Evolutionary conservation across 2,329 filamentous ascomycete species (phyloP).

Genomic region (Colletotrichum sp.): DNA sequence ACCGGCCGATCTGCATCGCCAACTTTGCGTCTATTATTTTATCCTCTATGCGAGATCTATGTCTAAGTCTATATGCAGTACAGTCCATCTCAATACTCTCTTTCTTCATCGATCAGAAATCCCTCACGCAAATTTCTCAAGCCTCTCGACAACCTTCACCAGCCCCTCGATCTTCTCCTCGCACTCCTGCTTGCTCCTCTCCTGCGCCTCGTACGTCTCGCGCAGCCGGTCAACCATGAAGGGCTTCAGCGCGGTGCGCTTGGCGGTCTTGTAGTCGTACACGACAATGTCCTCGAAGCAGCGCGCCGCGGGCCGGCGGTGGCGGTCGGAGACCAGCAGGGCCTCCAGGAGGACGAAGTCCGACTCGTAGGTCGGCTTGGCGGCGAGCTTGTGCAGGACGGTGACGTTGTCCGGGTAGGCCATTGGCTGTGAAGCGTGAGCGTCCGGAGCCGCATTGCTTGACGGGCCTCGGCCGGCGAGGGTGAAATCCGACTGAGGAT

Average conservation of each 20-base stretch:
- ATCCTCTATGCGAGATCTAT: constrained; percentile 4
- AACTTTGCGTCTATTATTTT: neutral
- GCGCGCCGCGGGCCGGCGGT: constrained; percentile 74
- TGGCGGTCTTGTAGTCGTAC: constrained; percentile 63
- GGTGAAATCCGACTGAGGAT: neutral
- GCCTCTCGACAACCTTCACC: constrained; percentile 2
- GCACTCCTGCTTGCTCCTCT: constrained; percentile 21
- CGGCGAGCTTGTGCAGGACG: constrained; percentile 79
- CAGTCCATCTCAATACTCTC: neutral
- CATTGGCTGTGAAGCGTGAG: constrained; percentile 67
- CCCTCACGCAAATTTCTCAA: constrained; percentile 4
- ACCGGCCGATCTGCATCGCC: neutral
- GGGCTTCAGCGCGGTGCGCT: constrained; percentile 41
- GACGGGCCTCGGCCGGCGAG: neutral
- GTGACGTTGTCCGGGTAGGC: constrained; percentile 82
- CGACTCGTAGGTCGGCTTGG: constrained; percentile 46
- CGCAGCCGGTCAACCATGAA: constrained; percentile 46
- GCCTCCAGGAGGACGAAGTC: constrained; percentile 63
- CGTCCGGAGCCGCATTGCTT: neutral
- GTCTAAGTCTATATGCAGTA: neutral
- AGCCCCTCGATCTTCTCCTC: constrained; percentile 24
- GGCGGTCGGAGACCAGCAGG: constrained; percentile 76
- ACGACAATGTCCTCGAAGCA: constrained; percentile 80
- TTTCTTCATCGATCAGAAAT: neutral
- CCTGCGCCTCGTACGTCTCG: constrained; percentile 39